A percentile compares a stretch with the other conserved stretches of the same genome.
These are phyloP conservation scores for Starmera stellimalicola DNA, from an alignment of 1,139 yeast species.

Conservation along the genomic window DNA sequence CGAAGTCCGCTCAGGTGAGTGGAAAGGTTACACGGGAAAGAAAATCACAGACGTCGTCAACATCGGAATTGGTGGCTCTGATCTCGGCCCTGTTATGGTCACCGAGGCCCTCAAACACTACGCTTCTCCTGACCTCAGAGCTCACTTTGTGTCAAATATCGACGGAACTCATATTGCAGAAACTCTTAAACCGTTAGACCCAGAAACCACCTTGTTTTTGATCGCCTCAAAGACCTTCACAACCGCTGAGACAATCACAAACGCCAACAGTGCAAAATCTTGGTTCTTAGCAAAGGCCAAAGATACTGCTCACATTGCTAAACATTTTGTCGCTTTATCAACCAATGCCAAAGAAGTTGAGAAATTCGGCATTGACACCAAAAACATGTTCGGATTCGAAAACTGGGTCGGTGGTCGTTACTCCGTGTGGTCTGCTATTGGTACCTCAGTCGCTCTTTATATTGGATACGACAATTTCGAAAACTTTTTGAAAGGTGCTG, in stretches of 20 bases:
- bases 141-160: constrained; percentile 93
- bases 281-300: constrained; percentile 81
- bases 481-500: constrained; percentile 90
- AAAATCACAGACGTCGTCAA: constrained; percentile 87
- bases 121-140: constrained; percentile 64
- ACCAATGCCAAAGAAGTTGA: constrained; percentile 87
- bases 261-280: constrained; percentile 87
- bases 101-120: constrained; percentile 95
- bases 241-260: constrained; percentile 95
- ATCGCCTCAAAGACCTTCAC: constrained; percentile 98
- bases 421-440: constrained; percentile 99
- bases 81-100: constrained; percentile 98
- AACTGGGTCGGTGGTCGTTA: constrained; percentile 99
- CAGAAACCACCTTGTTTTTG: constrained; percentile 90
- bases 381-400: constrained; percentile 97
- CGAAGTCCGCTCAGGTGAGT: constrained; percentile 78
- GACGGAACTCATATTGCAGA: constrained; percentile 98
- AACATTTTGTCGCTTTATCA: constrained; percentile 94
- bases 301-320: constrained; percentile 69
- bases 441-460: constrained; percentile 88
- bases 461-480: constrained; percentile 93
- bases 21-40: constrained; percentile 98
- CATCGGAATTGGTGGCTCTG: constrained; percentile 98
- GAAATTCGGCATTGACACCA: constrained; percentile 93
- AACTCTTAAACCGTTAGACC: constrained; percentile 63